Evolutionary conservation across 2,329 filamentous ascomycete genomes (phyloP).

Genomic region (Tolypocladium pustulatum): DNA sequence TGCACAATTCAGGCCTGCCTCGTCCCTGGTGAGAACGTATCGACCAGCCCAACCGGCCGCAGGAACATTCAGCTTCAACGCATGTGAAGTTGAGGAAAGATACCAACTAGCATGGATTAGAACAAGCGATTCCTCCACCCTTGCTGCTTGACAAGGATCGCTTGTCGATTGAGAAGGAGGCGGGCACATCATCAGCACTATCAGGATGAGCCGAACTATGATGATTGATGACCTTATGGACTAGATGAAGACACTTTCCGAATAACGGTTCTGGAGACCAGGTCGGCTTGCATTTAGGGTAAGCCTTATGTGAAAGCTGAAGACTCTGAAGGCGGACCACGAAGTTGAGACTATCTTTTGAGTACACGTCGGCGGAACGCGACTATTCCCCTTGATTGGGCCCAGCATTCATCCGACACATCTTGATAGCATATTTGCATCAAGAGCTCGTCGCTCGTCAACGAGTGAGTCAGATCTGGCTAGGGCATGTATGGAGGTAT

Average conservation of each 20-base stretch:
- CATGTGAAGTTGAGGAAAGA: too few relatives aligned
- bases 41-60: neutral
- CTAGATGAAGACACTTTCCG: neutral
- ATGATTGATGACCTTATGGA: neutral
- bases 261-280: neutral
- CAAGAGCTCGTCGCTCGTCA: neutral
- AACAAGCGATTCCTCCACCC: neutral
- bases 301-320: neutral
- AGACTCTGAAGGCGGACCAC: neutral
- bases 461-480: too few relatives aligned
- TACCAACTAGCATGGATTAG: neutral
- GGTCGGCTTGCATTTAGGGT: neutral
- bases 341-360: neutral
- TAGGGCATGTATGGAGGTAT: neutral
- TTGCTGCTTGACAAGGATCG: neutral
- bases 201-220: neutral
- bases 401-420: neutral
- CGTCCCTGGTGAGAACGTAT: neutral
- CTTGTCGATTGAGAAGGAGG: neutral
- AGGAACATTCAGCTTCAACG: neutral
- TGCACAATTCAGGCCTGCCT: neutral
- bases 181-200: neutral
- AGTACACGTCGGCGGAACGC: neutral
- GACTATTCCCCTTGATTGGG: neutral
- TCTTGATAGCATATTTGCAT: neutral